Evolutionary conservation across 2,329 filamentous ascomycete genomes (phyloP).

Genomic region (Xylaria sp.): DNA sequence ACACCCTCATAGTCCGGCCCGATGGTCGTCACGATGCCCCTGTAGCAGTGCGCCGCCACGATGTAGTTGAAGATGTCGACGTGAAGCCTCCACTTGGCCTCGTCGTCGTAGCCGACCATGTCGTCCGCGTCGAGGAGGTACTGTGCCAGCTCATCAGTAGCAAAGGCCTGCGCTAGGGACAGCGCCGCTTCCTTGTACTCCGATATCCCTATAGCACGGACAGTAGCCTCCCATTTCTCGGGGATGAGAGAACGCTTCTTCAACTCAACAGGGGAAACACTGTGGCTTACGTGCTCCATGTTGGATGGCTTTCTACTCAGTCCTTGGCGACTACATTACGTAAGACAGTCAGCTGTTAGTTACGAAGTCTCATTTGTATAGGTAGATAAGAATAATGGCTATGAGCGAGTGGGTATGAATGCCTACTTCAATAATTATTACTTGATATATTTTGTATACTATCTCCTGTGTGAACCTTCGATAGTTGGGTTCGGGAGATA

Average conservation of each 20-base stretch:
- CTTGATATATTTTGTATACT: constrained; percentile 58
- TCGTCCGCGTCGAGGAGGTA: constrained; percentile 77
- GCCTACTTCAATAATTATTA: constrained; percentile 40
- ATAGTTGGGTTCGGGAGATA: constrained; percentile 58
- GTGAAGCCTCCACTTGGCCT: constrained; percentile 76
- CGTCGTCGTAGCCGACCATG: constrained; percentile 61
- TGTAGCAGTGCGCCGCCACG: constrained; percentile 73
- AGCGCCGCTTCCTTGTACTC: constrained; percentile 73
- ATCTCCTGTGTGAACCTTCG: constrained; percentile 58
- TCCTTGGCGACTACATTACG: constrained; percentile 9
- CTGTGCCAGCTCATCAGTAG: constrained; percentile 70
- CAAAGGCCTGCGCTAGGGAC: constrained; percentile 77
- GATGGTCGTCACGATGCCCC: constrained; percentile 73
- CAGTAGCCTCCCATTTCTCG: constrained; percentile 54
- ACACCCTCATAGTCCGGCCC: constrained; percentile 78
- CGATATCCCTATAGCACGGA: constrained; percentile 65
- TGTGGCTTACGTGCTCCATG: constrained; percentile 47
- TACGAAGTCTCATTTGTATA: not conserved
- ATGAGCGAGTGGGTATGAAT: not conserved
- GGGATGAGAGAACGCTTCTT: constrained; percentile 54
- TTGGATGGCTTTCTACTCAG: constrained; percentile 36
- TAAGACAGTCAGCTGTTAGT: constrained; percentile 10
- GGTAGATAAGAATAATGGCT: not conserved
- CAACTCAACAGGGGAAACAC: constrained; percentile 33
- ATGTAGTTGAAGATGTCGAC: constrained; percentile 77